These are phyloP conservation scores for Lantana camara DNA, from an alignment of 257 asterid genomes.

Conservation along the genomic window DNA sequence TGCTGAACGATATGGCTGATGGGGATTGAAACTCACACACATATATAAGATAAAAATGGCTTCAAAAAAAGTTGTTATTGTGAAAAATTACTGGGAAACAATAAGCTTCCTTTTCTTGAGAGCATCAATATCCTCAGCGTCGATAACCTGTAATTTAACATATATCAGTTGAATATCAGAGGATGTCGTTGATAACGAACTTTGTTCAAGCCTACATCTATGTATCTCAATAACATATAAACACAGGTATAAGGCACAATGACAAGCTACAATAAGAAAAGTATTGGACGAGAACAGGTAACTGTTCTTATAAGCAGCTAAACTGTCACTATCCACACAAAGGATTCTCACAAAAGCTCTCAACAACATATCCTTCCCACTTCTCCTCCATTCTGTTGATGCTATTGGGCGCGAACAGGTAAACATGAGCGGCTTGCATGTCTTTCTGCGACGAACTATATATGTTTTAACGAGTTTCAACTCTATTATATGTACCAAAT, in stretches of 20 bases:
- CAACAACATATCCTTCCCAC: background rate
- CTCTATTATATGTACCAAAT: background rate
- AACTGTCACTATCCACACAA: background rate
- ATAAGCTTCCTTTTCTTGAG: constrained; percentile 86
- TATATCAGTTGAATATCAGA: constrained; percentile 6
- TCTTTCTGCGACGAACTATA: background rate
- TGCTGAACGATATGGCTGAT: background rate
- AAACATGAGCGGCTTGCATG: background rate
- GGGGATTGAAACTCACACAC: background rate
- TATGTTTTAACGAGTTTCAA: background rate
- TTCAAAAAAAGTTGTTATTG: constrained; percentile 4
- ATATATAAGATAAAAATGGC: background rate
- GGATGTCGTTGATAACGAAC: background rate
- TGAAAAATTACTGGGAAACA: constrained; percentile 61
- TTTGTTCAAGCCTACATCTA: constrained; percentile 3
- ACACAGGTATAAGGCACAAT: constrained; percentile 15
- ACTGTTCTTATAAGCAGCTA: too few relatives aligned
- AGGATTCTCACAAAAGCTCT: background rate
- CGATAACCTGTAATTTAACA: constrained; percentile 55
- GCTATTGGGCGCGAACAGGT: background rate
- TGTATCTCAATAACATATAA: background rate
- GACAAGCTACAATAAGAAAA: constrained; percentile 8
- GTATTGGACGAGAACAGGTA: too few relatives aligned
- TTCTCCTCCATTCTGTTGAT: constrained; percentile 17
- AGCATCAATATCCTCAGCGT: constrained; percentile 70